Percentiles rank a stretch among this genome's conserved stretches.
phyloP scores from a whole-genome alignment of 169 alveolate species.

The Plasmodium yoelii region DNA sequence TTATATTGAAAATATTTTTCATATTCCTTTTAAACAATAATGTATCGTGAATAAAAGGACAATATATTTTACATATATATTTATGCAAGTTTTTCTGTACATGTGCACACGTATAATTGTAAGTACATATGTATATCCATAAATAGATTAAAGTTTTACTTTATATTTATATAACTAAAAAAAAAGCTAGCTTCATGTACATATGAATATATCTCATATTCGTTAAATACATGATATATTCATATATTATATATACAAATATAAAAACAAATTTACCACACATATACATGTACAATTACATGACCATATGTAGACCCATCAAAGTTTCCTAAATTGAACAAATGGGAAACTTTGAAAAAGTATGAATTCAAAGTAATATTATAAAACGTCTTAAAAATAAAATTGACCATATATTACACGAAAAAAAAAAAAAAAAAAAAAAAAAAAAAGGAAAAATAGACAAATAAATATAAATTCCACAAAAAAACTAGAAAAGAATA shows the following conservation, averaged over 20 bases:
- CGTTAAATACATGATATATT: no score
- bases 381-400: not conserved
- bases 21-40: no score
- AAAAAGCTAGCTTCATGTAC: no score
- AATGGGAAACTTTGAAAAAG: not conserved
- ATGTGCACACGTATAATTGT: no score
- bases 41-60: no score
- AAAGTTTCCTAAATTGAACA: not conserved
- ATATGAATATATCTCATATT: no score
- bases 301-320: not conserved
- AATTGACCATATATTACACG: not conserved
- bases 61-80: no score
- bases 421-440: not conserved
- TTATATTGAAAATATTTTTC: not conserved
- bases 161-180: no score
- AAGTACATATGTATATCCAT: no score
- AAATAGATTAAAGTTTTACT: no score
- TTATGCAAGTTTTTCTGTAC: no score
- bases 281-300: not conserved
- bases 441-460: not conserved
- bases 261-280: not conserved
- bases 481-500: conserved; percentile 8
- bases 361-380: not conserved
- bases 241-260: no score
- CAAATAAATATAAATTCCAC: not conserved